These are phyloP conservation scores for Colletotrichum ledebouriae DNA, from an alignment of 2,329 filamentous ascomycete genomes.

Conservation along the genomic window DNA sequence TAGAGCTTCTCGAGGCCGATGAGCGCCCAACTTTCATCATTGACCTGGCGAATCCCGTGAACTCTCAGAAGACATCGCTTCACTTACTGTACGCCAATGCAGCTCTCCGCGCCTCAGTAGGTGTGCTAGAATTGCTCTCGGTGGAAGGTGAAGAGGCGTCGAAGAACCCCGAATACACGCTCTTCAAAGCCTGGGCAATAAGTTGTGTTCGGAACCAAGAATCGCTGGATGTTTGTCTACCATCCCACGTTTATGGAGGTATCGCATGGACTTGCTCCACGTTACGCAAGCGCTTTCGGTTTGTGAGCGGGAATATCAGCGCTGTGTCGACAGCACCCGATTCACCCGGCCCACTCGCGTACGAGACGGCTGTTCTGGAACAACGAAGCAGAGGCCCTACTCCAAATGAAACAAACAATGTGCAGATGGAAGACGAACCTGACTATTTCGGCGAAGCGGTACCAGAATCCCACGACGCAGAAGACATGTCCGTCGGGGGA, in stretches of 20 bases:
- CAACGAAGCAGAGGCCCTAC: slow-evolving; percentile 53
- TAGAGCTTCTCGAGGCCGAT: slow-evolving; percentile 83
- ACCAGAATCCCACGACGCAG: slow-evolving; percentile 30
- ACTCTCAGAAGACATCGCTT: slow-evolving; percentile 66
- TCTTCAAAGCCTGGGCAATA: slow-evolving; percentile 79
- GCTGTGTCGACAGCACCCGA: slow-evolving; percentile 52
- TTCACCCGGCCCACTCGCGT: slow-evolving; percentile 55
- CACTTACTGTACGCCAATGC: slow-evolving; percentile 77
- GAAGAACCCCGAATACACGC: slow-evolving; percentile 63
- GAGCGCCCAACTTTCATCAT: slow-evolving; percentile 82
- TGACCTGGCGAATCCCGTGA: slow-evolving; percentile 72
- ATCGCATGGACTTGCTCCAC: slow-evolving; percentile 80
- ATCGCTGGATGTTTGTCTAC: slow-evolving; percentile 64
- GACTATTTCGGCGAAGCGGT: slow-evolving; percentile 60
- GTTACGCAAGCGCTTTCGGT: slow-evolving; percentile 75
- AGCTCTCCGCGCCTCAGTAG: slow-evolving; percentile 70
- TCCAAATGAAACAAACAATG: slow-evolving; percentile 50
- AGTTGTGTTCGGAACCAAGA: slow-evolving; percentile 67
- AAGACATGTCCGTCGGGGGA: slow-evolving; percentile 43
- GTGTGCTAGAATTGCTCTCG: slow-evolving; percentile 68
- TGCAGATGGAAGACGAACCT: slow-evolving; percentile 51
- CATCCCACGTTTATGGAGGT: slow-evolving; percentile 72
- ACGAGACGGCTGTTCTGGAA: slow-evolving; percentile 52
- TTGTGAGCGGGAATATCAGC: slow-evolving; percentile 71
- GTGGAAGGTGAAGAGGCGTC: slow-evolving; percentile 60